Base-by-base conservation (phyloP, 768 basidiomycete species). In the Termitomyces sp. region DNA sequence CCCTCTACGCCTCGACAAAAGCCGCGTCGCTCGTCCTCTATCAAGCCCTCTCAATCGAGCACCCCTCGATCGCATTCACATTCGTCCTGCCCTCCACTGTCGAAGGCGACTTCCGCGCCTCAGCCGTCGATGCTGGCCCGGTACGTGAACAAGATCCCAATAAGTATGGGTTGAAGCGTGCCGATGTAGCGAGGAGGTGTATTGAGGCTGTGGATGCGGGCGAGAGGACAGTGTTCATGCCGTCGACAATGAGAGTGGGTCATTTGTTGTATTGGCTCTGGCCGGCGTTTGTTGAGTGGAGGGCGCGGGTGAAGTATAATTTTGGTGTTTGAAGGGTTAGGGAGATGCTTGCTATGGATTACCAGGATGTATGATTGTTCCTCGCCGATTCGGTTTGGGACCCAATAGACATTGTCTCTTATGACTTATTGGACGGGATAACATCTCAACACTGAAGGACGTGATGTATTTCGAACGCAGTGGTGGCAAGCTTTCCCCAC, bases 1-100 rank as follows among this genome's bases (percentile, higher is more conserved):
- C 91, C 0, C 73, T 98, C 36, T 98, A 98, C 68, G 85, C 82
- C 0, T 84, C 93, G 3, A 91, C 89, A 10, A 97, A 98, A 70
- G 79, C 88, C 2, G 89, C 93, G 0, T 85, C 89, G 1, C 80
- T 91, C 30, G 61, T 87, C 5, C 84, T 95, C 56, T 93, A 86
- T 69, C 89, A 91, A 69, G 79, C 88, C 0, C 83, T 94, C 33
- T 76, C 91, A 4, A 89, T 93, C 58, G 93, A 94, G 63, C 87
- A 93, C 60, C 88, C 90, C 6, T 66, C 71, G 3, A 82, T 95
- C 62, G 46, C 71, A 0, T 93, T 92, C 70, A 78, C 85, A 0
- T 76, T 76, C 56, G 64, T 88, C 64, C 68, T 91, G 3, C 90
- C 91, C 8, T 78, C 78, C 34, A 91, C 90, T 12, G 81, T 93